These are phyloP conservation scores for Geosmithia flava DNA, from an alignment of 2,329 filamentous ascomycete genomes.

Conservation along the genomic window DNA sequence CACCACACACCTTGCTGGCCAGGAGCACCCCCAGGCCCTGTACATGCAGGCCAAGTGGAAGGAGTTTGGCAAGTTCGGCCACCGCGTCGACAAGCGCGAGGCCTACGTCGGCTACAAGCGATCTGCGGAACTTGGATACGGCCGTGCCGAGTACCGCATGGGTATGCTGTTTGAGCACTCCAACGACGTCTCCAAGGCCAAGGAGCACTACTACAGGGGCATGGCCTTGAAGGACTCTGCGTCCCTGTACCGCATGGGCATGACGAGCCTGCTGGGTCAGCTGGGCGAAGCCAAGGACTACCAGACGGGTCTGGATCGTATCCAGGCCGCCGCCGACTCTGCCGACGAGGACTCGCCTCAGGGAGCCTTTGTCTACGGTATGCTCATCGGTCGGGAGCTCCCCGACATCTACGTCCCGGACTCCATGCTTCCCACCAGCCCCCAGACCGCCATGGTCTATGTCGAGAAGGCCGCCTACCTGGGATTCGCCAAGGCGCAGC, in stretches of 20 bases:
- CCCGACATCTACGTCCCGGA: constrained; percentile 80
- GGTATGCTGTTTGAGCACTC: constrained; percentile 97
- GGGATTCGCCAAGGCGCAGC: constrained; percentile 89
- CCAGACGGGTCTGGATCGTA: constrained; percentile 64
- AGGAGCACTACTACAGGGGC: constrained; percentile 80
- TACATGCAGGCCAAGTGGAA: constrained; percentile 96
- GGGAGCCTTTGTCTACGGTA: constrained; percentile 88
- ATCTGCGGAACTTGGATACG: constrained; percentile 77
- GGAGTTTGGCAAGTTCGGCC: constrained; percentile 93
- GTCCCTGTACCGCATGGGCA: constrained; percentile 74
- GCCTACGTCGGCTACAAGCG: constrained; percentile 78
- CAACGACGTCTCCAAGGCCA: constrained; percentile 81
- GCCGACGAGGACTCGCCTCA: constrained; percentile 96
- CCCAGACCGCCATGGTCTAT: constrained; percentile 66
- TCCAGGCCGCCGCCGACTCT: constrained; percentile 69
- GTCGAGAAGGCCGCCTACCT: constrained; percentile 95
- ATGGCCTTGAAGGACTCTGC: constrained; percentile 76
- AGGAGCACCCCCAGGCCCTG: constrained; percentile 84
- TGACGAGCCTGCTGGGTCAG: constrained; percentile 95
- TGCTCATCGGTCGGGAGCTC: constrained; percentile 82
- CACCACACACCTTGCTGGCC: constrained; percentile 76
- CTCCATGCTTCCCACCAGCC: constrained; percentile 55
- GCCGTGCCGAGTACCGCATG: constrained; percentile 87
- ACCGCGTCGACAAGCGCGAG: constrained; percentile 85
- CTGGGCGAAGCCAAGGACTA: constrained; percentile 82